Evolutionary conservation across 768 basidiomycete genomes (phyloP), one percentile per base, ranked within the genome.

Genomic region (Tricholoma sp.): DNA sequence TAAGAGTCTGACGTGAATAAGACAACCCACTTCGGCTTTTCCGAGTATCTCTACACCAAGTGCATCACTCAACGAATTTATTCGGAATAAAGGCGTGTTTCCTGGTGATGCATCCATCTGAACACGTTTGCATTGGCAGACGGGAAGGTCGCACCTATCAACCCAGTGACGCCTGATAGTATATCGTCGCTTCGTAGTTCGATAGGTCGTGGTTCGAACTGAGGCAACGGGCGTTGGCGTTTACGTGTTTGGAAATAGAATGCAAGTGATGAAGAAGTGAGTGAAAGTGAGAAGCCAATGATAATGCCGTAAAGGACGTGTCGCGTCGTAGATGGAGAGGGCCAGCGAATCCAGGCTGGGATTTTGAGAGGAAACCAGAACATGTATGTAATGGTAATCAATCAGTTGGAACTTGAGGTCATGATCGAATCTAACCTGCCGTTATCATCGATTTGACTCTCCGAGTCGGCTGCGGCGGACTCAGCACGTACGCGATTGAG

Each of bases 21-120:
- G 8, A 24, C 24, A 28, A 55, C 74, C 48, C 55, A 91, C 94
- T 79, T 98, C 95, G 10, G 93, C 93, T 72, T 98, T 98, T 11
- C 91, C 95, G 9, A 98, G 77, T 62, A 99, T 94, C 65, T 98
- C 94, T 6, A 97, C 89, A 17, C 94, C 94, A 2, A 97, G 78
- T 0, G 87, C 88, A 70, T 97, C 80, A 68, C 94, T 98, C 61
- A 98, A 70, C 1, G 93, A 95, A 61, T 89, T 89, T 51, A 98
- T 95, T 59, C 95, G 80, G 45, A 98, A 76, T 55, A 99, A 75
- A 1, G 97, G 96, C 0, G 97, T 98, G 65, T 98, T 97, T 42
- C 96, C 96, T 97, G 49, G 18, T 31, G 37, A 37, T 51, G 39
- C 42, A 34, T 42, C 20, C 39, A 39, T 34, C 39, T 37, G 29